Percentiles rank a stretch among this genome's conserved stretches.
phyloP scores from a whole-genome alignment of 2,329 filamentous ascomycete species.

The Penicillium decumbens region DNA sequence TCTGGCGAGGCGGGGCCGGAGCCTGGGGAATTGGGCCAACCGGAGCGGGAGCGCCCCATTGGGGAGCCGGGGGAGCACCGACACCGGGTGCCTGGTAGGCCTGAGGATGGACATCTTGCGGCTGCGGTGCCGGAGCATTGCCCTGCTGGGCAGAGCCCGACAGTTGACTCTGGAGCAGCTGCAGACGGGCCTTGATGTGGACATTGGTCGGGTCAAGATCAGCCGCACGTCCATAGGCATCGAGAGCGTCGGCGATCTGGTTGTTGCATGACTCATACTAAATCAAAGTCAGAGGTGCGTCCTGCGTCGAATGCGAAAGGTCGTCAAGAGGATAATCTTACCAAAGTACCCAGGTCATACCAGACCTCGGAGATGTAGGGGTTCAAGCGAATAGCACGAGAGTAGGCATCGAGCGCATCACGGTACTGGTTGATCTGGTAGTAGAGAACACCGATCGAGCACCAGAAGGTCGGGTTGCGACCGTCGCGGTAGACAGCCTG shows the following conservation, averaged over 20 bases:
- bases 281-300: too few relatives aligned
- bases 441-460: conserved; percentile 96
- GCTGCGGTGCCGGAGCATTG: conserved; percentile 66
- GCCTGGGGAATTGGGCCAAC: conserved; percentile 49
- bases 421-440: conserved; percentile 99
- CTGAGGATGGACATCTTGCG: conserved; percentile 92
- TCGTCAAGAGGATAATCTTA: too few relatives aligned
- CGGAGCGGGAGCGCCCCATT: conserved; percentile 75
- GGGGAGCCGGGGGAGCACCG: conserved; percentile 76
- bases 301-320: too few relatives aligned
- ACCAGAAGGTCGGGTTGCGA: conserved; percentile 98
- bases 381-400: conserved; percentile 89
- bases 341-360: conserved; percentile 93
- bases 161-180: conserved; percentile 75
- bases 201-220: conserved; percentile 90
- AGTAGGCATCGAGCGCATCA: conserved; percentile 95
- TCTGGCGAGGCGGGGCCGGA: conserved; percentile 61
- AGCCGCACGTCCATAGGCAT: conserved; percentile 90
- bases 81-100: conserved; percentile 82
- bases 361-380: conserved; percentile 98
- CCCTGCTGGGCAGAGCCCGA: conserved; percentile 66
- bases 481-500: conserved; percentile 98
- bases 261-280: conserved; percentile 96
- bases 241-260: conserved; percentile 90
- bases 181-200: conserved; percentile 91